Conservation (phyloP, 495 filamentous ascomycete genomes). For the Penicillium roqueforti region DNA sequence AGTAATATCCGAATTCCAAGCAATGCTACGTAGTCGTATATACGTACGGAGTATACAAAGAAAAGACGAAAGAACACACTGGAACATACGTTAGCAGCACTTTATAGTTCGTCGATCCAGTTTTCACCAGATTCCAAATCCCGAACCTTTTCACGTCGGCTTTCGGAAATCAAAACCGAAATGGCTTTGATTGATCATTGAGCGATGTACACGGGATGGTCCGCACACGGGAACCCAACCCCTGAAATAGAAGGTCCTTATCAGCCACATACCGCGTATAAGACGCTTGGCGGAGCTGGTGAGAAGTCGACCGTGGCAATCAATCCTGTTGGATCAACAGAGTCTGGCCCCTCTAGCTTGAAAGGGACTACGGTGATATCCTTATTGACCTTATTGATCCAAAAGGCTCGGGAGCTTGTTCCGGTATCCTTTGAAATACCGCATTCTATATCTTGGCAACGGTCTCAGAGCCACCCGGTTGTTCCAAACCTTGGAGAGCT, state of each 20-base stretch:
- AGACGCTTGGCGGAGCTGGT: not conserved
- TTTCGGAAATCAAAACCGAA: not conserved
- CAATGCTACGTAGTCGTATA: too few species aligned
- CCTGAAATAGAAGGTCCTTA: slow-evolving; percentile 1
- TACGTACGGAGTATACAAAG: not conserved
- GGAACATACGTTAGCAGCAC: not conserved
- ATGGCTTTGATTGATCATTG: too few species aligned
- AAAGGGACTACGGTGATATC: not conserved
- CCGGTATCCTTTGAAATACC: not conserved
- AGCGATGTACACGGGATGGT: not conserved
- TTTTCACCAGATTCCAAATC: not conserved
- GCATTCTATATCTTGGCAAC: not conserved
- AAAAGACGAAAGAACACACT: not conserved
- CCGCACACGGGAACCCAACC: not conserved
- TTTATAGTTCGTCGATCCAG: not conserved
- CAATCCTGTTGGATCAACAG: slow-evolving; percentile 12
- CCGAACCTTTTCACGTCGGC: too few species aligned
- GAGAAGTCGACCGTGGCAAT: too few species aligned
- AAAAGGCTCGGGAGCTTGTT: not conserved
- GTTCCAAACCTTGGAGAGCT: not conserved
- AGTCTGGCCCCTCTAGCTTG: not conserved
- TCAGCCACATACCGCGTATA: not conserved
- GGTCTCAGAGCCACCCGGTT: not conserved
- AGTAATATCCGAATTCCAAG: too few species aligned
- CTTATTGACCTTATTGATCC: slow-evolving; percentile 8